Base-by-base conservation (phyloP, 306 rosid species). In the Rosa rugosa region DNA sequence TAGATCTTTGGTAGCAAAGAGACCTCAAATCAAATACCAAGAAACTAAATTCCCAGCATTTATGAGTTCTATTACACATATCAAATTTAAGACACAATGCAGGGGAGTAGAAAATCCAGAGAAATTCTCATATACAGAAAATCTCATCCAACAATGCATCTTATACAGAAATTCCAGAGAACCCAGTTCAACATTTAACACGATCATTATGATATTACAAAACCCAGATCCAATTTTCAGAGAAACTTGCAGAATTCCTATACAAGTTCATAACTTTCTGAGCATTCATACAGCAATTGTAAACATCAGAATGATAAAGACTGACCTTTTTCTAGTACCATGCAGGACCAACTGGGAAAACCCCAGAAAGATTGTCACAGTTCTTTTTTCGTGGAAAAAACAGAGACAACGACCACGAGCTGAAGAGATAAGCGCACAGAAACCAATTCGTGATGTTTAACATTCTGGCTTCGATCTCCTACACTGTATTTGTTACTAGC, bases 371-470 rank as follows among this genome's bases (percentile, higher is more conserved):
- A 22, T 8, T 36, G 69, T 36, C 11, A 64, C 5, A 12, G 51
- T 20, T 68, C 72, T 17, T 13, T n/a, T n/a, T n/a, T n/a, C n/a
- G n/a, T n/a, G n/a, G n/a, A n/a, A n/a, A 63, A 63, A 13, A 11
- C 8, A 14, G 70, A 38, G 27, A 38, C 25, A 20, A 57, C 20
- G 69, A 74, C 47, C 54, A 74, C 77, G 50, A 74, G 69, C 77
- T 16, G 65, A 50, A 56, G 63, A 56, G 63, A 10, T n/a, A 68
- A 20, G 51, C 72, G 5, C 7, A 41, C 36, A 42, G 51, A 59
- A 25, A 27, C 31, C 22, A 42, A 57, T 41, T 57, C n/a, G 51
- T 56, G 53, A 56, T 11, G 13, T 27, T 27, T 27, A 27, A 27
- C 31, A 27, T 27, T 1, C 31, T 27, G 31, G 31, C 2, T 27